Base-by-base conservation (phyloP, 176 grass and related monocot species). In the Musa troglodytarum region DNA sequence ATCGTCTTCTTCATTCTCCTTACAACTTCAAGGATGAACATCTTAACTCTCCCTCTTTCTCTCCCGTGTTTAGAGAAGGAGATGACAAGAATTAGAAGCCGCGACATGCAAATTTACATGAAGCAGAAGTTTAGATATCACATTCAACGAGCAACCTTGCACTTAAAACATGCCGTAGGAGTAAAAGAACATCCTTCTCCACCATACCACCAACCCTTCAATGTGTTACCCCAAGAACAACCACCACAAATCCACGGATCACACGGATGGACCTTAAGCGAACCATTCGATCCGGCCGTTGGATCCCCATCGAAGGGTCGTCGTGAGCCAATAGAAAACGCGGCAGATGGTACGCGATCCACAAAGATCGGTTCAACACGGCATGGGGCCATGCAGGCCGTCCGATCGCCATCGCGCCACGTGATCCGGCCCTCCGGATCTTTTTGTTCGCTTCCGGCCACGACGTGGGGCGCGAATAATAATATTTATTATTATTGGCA, bases 111-210 rank as follows among this genome's bases (percentile, higher is more conserved):
- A 43, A 43, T 6, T 43, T 6, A 43, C 34, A 43, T 43, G 34
- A 43, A 43, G 4, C 5, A 6, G 4, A 43, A 43, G 34, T 43
- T 43, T 43, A 43, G 34, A 43, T 43, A 43, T 43, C 34, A 43
- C 68, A 20, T 51, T n/a, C 23, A 65, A 50, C 68, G 1, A 19
- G 14, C 65, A 16, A 68, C 8, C 58, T 62, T 62, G 7, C 58
- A 19, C 58, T 62, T 22, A 62, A 62, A 26, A 50, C 43, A 11
- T 50, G 19, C 43, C 68, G 68, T 70, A 20, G 51, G 68, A 70
- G 68, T 70, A 52, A 70, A 70, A 70, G 68, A 52, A 52, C 49
- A 21, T 34, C 16, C 68, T 51, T 70, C 66, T 49, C 66, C 68
- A 70, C 17, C 68, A 12, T 20, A 70, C 34, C 68, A 12, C 17